Base-by-base conservation (phyloP, 257 asterid species). In the Orobanche coerulescens region DNA sequence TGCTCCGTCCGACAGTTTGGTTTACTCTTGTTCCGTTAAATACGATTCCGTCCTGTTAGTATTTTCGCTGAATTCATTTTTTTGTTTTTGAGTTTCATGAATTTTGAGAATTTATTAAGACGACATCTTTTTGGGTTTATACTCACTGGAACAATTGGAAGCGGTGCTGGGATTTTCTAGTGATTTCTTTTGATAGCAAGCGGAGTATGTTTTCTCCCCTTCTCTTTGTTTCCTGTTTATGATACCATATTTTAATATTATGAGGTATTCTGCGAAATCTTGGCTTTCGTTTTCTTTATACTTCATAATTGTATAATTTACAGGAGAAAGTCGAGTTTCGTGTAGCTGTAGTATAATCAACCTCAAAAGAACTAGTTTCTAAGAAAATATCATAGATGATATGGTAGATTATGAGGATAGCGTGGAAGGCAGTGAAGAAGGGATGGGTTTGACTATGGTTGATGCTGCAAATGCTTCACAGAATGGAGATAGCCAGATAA, bases 391-490 rank as follows among this genome's bases (percentile, higher is more conserved):
- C 59, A 52, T 72, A 63, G 69, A 55, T 66, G 71, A 53, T 62
- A 81, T 88, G 88, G 86, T 81, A 62, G 80, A 76, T 69, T 56
- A 68, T 69, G 81, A 72, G 60, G 84, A 71, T 64, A 71, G 49
- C 58, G 79, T 62, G 58, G 85, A 61, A 53, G 67, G 69, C 68
- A 67, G 76, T 58, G 78, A 65, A 62, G 82, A 68, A 61, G 70
- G 71, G 72, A 57, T 47, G 11, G 75, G 63, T 16, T 20, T 67
- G 57, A 73, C 51, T 71, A 72, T 75, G 72, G 75, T 74, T 60
- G 79, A 74, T 42, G 75, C 57, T 72, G 84, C 73, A 26, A 82
- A 69, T 51, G 71, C 82, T 58, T 73, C 73, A 1, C 57, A 61
- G 18, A 75, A 50, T 63, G 58, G 77, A 72, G 85, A 76, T 71